Percentiles rank a stretch among this genome's conserved stretches.
phyloP scores from a whole-genome alignment of 2,329 filamentous ascomycete species.

The Neocatenulostroma microsporum region DNA sequence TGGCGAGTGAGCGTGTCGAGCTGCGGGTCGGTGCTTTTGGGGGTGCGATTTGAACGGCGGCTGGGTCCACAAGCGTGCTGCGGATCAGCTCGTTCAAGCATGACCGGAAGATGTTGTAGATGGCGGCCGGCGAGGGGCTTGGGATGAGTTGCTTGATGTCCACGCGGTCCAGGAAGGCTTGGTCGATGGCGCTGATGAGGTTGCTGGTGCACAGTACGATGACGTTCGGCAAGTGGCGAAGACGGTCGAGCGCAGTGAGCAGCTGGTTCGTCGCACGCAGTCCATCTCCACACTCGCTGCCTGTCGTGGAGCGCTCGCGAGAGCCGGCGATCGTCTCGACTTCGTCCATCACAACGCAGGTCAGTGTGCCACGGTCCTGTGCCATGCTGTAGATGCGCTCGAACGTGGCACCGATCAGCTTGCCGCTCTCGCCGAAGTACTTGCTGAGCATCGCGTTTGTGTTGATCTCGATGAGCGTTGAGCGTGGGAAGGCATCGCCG shows the following conservation, averaged over 20 bases:
- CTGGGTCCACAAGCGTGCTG: slow-evolving; percentile 29
- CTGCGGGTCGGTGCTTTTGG: not conserved
- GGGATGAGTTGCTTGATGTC: slow-evolving; percentile 42
- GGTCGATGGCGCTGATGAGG: slow-evolving; percentile 38
- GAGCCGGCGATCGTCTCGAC: slow-evolving; percentile 43
- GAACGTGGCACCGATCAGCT: slow-evolving; percentile 32
- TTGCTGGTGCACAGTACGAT: slow-evolving; percentile 47
- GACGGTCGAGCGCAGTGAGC: slow-evolving; percentile 41
- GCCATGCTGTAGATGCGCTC: slow-evolving; percentile 31
- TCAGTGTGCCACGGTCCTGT: slow-evolving; percentile 34
- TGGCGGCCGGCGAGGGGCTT: slow-evolving; percentile 31
- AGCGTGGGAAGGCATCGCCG: slow-evolving; percentile 26
- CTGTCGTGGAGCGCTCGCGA: slow-evolving; percentile 33
- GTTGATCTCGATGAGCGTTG: slow-evolving; percentile 39
- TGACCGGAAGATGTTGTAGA: slow-evolving; percentile 44
- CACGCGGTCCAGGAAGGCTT: slow-evolving; percentile 44
- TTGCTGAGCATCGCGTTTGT: slow-evolving; percentile 40
- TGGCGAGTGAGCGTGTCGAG: not conserved
- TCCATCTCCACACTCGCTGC: slow-evolving; percentile 40
- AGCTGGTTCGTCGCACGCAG: slow-evolving; percentile 45
- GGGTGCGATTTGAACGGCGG: not conserved
- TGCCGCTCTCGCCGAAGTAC: slow-evolving; percentile 35
- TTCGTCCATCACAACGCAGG: slow-evolving; percentile 45
- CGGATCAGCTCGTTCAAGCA: slow-evolving; percentile 40
- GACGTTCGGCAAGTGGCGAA: slow-evolving; percentile 38